phyloP scores from a whole-genome alignment of 441 rosid species.

The Dalechampia spathulata region DNA sequence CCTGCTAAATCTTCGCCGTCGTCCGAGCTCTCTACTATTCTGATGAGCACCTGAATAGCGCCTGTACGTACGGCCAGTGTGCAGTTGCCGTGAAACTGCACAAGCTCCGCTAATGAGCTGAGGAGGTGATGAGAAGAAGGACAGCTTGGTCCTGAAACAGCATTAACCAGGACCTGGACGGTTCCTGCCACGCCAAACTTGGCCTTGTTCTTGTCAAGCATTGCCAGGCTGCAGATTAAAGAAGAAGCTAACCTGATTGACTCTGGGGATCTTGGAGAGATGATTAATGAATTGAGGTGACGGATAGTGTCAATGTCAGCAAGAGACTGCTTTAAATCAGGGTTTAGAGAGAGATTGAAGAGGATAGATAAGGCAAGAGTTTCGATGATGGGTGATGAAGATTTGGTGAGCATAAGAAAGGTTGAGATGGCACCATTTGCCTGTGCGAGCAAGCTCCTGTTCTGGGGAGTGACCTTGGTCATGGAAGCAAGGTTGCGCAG shows the following conservation, averaged over 20 bases:
- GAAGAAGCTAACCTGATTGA: slow-evolving; percentile 37
- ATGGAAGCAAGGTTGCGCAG: slow-evolving; percentile 37
- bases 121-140: slow-evolving; percentile 37
- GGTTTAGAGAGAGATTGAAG: slow-evolving; percentile 55
- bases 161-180: slow-evolving; percentile 30
- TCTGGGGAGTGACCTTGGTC: slow-evolving; percentile 41
- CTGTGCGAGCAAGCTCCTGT: slow-evolving; percentile 38
- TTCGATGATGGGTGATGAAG: slow-evolving; percentile 24
- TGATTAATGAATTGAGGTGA: slow-evolving; percentile 37
- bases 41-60: slow-evolving; percentile 29
- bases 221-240: slow-evolving; percentile 49
- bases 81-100: slow-evolving; percentile 62
- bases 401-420: slow-evolving; percentile 30
- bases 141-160: slow-evolving; percentile 17
- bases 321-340: slow-evolving; percentile 37
- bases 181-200: slow-evolving; percentile 56
- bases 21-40: slow-evolving; percentile 7
- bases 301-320: slow-evolving; percentile 39
- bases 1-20: slow-evolving; percentile 34
- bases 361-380: slow-evolving; percentile 36
- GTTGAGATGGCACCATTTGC: slow-evolving; percentile 31
- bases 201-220: slow-evolving; percentile 65
- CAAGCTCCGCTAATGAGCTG: slow-evolving; percentile 48
- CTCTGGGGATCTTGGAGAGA: slow-evolving; percentile 24
- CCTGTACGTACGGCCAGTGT: slow-evolving; percentile 47